Base-by-base conservation (phyloP, 2,329 filamentous ascomycete genomes). In the Purpureocillium takamizusanense region DNA sequence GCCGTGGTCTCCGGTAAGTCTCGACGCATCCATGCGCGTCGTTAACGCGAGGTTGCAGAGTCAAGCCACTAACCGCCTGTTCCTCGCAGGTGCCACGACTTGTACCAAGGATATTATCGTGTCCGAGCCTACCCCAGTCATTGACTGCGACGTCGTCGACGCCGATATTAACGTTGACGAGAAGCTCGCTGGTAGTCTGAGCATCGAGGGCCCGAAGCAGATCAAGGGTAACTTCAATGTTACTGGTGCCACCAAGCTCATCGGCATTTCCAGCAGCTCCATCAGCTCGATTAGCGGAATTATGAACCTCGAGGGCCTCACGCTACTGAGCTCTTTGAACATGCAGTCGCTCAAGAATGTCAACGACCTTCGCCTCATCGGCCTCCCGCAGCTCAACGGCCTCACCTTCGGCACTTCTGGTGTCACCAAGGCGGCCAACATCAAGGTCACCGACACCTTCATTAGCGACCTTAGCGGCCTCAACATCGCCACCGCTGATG, bases 361-460 rank as follows among this genome's bases (percentile, higher is more conserved):
- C 45, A 74, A 76, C 48, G 63, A 65, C 41, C 81, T 97, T 59
- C 63, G 73, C 49, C 89, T 84, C 74, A 67, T 74, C 42, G 83
- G 83, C 49, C 76, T 95, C 31, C 81, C 81, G 45, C 69, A 62
- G 56, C 73, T 69, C 58, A 74, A 64, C 42, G 49, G 51, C 33
- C 52, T 74, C 28, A 63, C 60, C 28, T 69, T 78, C 49, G 70
- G 70, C 46, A 67, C 62, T 41, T 54, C 65, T 12, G 69, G 70
- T 54, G 70, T 97, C 53, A 78, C 72, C 51, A 68, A 78, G 60
- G 85, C 85, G 43, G 67, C 66, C 47, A 74, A 67, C 46, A 75
- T 98, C 51, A 65, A 68, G 50, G 89, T 98, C 59, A 76, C 79
- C 64, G 92, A 98, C 70, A 98, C 92, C 36, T 79, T 81, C 63